A percentile compares a stretch with the other conserved stretches of the same genome.
Conservation (phyloP, 2,329 filamentous ascomycete species). For the Colletotrichum sp. region DNA sequence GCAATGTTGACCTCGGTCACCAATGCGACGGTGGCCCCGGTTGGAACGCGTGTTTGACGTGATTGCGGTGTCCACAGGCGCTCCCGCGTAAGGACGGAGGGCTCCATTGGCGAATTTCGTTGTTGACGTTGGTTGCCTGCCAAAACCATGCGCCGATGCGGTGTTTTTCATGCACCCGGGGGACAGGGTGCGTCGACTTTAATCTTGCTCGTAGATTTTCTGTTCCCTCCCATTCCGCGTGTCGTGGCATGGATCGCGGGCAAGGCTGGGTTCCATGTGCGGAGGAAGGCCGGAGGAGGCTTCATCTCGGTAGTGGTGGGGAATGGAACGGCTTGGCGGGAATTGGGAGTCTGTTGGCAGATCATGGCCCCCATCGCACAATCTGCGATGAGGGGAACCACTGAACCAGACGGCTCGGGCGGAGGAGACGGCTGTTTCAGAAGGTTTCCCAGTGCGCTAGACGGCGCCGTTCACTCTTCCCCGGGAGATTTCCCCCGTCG, state of each 20-base stretch:
- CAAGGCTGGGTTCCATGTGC: background rate
- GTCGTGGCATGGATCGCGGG: conserved; percentile 1
- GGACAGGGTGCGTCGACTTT: background rate
- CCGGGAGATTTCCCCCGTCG: background rate
- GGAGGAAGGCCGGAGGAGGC: background rate
- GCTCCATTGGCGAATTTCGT: background rate
- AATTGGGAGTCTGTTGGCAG: background rate
- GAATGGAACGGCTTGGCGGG: conserved; percentile 1
- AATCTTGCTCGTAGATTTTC: background rate
- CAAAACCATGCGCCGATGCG: background rate
- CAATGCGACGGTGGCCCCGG: background rate
- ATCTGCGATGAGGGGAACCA: background rate
- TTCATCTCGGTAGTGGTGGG: conserved; percentile 6
- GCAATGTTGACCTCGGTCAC: background rate
- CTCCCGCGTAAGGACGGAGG: background rate
- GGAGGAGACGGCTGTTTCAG: conserved; percentile 12
- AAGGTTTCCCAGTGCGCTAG: background rate
- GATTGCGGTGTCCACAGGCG: background rate
- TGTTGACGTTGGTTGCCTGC: background rate
- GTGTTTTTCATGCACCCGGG: background rate
- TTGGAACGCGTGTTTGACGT: background rate
- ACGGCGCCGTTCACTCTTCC: background rate
- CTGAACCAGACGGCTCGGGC: background rate
- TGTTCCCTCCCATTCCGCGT: background rate
- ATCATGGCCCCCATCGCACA: background rate